phyloP scores from a whole-genome alignment of 75 land plant genomes.

The Chamaecyparis obtusa region DNA sequence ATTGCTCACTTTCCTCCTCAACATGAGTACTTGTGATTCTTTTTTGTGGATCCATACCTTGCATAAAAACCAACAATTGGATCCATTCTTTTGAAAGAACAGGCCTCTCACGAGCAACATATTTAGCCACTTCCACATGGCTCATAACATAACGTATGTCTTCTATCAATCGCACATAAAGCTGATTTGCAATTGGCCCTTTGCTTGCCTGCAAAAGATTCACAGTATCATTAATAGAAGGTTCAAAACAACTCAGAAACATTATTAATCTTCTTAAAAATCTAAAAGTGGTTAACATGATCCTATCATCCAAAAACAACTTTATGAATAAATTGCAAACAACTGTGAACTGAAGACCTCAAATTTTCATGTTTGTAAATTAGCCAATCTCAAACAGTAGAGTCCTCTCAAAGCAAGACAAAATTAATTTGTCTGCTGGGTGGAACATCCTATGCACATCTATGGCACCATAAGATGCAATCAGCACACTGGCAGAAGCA shows the following conservation, averaged over 20 bases:
- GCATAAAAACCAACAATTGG: conserved; percentile 60
- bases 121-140: conserved; percentile 65
- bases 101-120: conserved; percentile 41
- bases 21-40: conserved; percentile 69
- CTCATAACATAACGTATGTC: conserved; percentile 86
- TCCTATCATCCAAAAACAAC: not conserved
- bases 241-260: not conserved
- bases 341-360: not conserved
- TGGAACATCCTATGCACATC: not conserved
- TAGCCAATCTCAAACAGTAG: not conserved
- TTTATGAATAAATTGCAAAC: not conserved
- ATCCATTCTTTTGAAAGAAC: conserved; percentile 76
- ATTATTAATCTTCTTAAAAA: not conserved
- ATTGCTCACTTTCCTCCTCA: conserved; percentile 78
- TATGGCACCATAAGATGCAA: not conserved
- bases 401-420: not conserved
- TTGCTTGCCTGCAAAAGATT: conserved; percentile 57
- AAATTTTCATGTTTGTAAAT: not conserved
- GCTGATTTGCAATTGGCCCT: conserved; percentile 37
- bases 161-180: conserved; percentile 56
- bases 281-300: not conserved
- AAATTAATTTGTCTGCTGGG: not conserved
- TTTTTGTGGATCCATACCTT: conserved; percentile 88
- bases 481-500: not conserved
- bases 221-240: conserved; percentile 1